Conservation (phyloP, 2,329 filamentous ascomycete genomes). For the Scedosporium minutisporum region DNA sequence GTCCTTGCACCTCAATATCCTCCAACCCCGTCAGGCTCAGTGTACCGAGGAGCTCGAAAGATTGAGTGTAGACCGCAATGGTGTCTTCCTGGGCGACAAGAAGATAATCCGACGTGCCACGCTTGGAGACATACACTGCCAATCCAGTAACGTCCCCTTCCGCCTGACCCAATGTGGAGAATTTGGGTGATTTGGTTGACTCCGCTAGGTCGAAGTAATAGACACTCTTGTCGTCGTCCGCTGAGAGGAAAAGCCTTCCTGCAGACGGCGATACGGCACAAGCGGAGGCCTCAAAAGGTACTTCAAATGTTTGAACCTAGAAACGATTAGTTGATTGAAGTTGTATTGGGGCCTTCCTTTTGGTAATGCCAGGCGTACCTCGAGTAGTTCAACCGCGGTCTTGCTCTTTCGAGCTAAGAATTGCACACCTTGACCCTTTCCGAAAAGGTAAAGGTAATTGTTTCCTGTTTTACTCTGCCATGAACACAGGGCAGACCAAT, state of each 20-base stretch:
- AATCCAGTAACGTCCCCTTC: constrained; percentile 30
- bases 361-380: constrained; percentile 16
- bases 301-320: constrained; percentile 31
- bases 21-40: constrained; percentile 26
- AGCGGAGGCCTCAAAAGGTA: constrained; percentile 30
- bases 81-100: constrained; percentile 28
- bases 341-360: no score
- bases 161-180: constrained; percentile 25
- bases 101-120: constrained; percentile 24
- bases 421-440: constrained; percentile 28
- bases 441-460: constrained; percentile 35
- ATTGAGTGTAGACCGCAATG: constrained; percentile 28
- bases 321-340: neutral
- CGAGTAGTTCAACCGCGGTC: constrained; percentile 23
- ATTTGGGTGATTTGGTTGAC: constrained; percentile 23
- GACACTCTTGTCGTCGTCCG: constrained; percentile 25
- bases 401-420: constrained; percentile 24
- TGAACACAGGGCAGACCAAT: constrained; percentile 36
- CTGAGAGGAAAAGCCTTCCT: constrained; percentile 27
- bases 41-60: constrained; percentile 25
- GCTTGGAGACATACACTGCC: constrained; percentile 26
- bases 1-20: constrained; percentile 31
- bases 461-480: constrained; percentile 32
- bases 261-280: constrained; percentile 28
- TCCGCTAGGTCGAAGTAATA: constrained; percentile 30